Evolutionary conservation across 2,329 filamentous ascomycete species (phyloP).

Genomic region (Cadophora sp.): DNA sequence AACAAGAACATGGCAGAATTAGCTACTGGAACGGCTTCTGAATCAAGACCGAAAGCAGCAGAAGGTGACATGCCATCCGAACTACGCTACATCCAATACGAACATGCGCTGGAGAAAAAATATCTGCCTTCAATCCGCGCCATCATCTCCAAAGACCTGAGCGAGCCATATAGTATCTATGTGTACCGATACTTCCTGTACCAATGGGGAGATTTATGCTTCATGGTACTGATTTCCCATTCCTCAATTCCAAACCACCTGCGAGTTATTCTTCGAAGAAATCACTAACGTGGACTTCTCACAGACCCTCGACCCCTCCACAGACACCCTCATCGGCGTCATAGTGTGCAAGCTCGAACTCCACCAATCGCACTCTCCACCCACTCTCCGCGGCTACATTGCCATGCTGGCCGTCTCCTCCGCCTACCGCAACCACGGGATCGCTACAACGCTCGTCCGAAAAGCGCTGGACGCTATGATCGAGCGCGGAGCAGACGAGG

Average conservation of each 20-base stretch:
- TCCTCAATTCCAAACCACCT: background rate
- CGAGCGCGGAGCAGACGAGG: conserved; percentile 83
- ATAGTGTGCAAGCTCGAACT: conserved; percentile 94
- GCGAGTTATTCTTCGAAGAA: background rate
- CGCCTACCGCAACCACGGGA: conserved; percentile 80
- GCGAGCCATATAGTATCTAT: conserved; percentile 98
- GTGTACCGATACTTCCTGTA: conserved; percentile 98
- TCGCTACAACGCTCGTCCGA: conserved; percentile 87
- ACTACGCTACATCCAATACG: conserved; percentile 66
- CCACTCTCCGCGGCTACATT: conserved; percentile 87
- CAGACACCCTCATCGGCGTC: conserved; percentile 79
- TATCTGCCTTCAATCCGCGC: conserved; percentile 87
- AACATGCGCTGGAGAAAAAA: conserved; percentile 63
- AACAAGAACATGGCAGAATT: conserved; percentile 25
- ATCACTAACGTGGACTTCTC: background rate
- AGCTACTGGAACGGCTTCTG: background rate
- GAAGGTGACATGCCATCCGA: conserved; percentile 49
- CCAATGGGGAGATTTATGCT: conserved; percentile 98
- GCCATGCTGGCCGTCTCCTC: conserved; percentile 96
- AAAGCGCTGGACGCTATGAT: conserved; percentile 93
- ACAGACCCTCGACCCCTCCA: conserved; percentile 65
- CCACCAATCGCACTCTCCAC: conserved; percentile 80
- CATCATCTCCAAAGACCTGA: conserved; percentile 93
- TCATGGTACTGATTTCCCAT: conserved; percentile 67
- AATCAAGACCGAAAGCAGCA: conserved; percentile 19